phyloP scores from a whole-genome alignment of 139 green algal species.

The Chlamydomonas sp. region DNA sequence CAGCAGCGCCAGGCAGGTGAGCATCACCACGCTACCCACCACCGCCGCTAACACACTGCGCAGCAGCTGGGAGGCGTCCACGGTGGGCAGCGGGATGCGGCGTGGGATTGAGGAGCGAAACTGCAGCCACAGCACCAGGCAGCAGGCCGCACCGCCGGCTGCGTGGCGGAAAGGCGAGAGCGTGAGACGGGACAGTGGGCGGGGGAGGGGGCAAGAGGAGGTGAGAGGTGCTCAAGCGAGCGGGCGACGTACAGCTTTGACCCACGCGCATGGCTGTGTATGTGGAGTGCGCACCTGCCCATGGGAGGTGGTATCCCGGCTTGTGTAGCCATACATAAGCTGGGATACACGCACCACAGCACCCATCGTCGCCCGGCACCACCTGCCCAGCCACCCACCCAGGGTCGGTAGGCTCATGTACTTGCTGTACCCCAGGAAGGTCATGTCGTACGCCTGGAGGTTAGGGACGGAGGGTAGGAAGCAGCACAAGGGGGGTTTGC shows the following conservation, averaged over 20 bases:
- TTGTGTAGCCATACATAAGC: too few relatives aligned
- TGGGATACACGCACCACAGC: too few relatives aligned
- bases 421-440: slow-evolving; percentile 54
- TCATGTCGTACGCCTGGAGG: slow-evolving; percentile 47
- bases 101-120: slow-evolving; percentile 23
- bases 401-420: slow-evolving; percentile 61
- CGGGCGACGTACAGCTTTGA: too few relatives aligned
- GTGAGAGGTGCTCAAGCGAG: background rate
- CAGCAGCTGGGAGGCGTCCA: slow-evolving; percentile 40
- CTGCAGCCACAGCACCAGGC: slow-evolving; percentile 34
- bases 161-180: background rate
- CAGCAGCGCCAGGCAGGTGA: slow-evolving; percentile 52
- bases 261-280: too few relatives aligned
- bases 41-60: slow-evolving; percentile 39
- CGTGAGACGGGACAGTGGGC: background rate
- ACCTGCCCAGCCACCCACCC: slow-evolving; percentile 27
- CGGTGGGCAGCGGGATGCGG: slow-evolving; percentile 39
- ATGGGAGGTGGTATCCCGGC: too few relatives aligned
- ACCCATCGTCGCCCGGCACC: too few relatives aligned
- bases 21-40: slow-evolving; percentile 37
- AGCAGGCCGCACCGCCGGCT: slow-evolving; percentile 29
- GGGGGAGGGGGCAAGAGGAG: background rate
- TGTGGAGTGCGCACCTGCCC: too few relatives aligned
- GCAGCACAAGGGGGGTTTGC: background rate
- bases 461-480: background rate